Evolutionary conservation across 352 stramenopile species (phyloP).

Genomic region (Pythium apleroticum): DNA sequence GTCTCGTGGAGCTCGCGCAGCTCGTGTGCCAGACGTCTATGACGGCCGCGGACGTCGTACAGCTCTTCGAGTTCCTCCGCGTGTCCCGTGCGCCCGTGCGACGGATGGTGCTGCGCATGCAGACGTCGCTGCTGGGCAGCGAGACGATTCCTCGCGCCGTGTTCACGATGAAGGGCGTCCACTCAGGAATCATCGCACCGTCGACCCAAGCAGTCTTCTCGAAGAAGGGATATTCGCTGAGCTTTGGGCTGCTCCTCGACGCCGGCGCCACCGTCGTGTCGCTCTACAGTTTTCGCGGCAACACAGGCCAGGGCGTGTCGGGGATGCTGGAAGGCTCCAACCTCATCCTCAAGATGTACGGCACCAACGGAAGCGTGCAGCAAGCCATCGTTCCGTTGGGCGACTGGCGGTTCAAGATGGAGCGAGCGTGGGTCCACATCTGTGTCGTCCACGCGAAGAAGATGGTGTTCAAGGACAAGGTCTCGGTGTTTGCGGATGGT

Average conservation of each 20-base stretch:
- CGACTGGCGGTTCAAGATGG: slow-evolving; percentile 46
- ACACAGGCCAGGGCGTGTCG: slow-evolving; percentile 72
- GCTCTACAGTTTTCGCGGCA: slow-evolving; percentile 77
- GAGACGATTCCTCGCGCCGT: slow-evolving; percentile 61
- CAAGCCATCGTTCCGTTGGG: slow-evolving; percentile 65
- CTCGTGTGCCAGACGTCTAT: slow-evolving; percentile 59
- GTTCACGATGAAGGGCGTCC: slow-evolving; percentile 64
- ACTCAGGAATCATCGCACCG: slow-evolving; percentile 66
- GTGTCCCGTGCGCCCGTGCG: slow-evolving; percentile 44
- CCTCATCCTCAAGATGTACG: slow-evolving; percentile 59
- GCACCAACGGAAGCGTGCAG: slow-evolving; percentile 37
- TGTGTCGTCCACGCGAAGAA: slow-evolving; percentile 85
- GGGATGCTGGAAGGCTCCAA: slow-evolving; percentile 48
- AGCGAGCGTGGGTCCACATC: slow-evolving; percentile 64
- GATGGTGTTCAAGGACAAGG: slow-evolving; percentile 89
- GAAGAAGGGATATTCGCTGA: slow-evolving; percentile 80
- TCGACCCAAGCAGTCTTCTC: slow-evolving; percentile 56
- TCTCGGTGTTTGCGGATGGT: slow-evolving; percentile 70
- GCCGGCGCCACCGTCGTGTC: slow-evolving; percentile 33
- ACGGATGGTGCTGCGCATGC: slow-evolving; percentile 57
- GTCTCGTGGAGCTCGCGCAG: slow-evolving; percentile 47
- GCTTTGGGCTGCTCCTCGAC: slow-evolving; percentile 57
- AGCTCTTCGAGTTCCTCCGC: slow-evolving; percentile 76
- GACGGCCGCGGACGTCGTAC: slow-evolving; percentile 52
- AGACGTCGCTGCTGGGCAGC: slow-evolving; percentile 47